Evolutionary conservation across 1,284 basidiomycete genomes (phyloP).

Genomic region (Ceratobasidium papillatum): DNA sequence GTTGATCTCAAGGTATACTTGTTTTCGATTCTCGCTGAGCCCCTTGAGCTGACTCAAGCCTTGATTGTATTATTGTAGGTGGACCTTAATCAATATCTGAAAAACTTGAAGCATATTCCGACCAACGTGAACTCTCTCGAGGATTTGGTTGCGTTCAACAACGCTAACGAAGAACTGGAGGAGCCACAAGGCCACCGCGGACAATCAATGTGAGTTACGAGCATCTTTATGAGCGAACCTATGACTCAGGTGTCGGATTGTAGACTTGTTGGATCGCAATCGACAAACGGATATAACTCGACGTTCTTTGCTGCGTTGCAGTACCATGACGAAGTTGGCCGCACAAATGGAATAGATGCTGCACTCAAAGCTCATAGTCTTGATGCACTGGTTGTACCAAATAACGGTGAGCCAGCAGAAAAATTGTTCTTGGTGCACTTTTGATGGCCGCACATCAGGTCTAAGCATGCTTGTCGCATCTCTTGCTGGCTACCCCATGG

Average conservation of each 20-base stretch:
- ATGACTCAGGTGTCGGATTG: too few species aligned
- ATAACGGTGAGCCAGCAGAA: background rate
- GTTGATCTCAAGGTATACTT: conserved; percentile 13
- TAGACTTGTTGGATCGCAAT: conserved; percentile 47
- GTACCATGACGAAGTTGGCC: conserved; percentile 58
- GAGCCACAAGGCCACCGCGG: conserved; percentile 12
- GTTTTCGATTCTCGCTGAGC: too few species aligned
- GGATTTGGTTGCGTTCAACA: conserved; percentile 65
- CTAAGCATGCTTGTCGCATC: conserved; percentile 48
- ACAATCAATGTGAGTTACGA: conserved; percentile 5
- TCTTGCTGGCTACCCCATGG: conserved; percentile 67
- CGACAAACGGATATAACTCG: conserved; percentile 58
- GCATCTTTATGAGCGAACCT: too few species aligned
- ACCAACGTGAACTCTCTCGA: conserved; percentile 63
- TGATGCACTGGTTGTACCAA: conserved; percentile 30
- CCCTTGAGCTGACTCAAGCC: background rate
- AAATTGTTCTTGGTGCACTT: too few species aligned
- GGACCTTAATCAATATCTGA: background rate
- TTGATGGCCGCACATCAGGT: conserved; percentile 42
- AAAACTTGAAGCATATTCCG: conserved; percentile 56
- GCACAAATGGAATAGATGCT: conserved; percentile 64
- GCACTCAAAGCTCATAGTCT: conserved; percentile 46
- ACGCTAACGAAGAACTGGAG: conserved; percentile 48
- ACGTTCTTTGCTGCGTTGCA: conserved; percentile 62
- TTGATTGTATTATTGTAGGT: background rate